Conservation (phyloP, 176 grass and related monocot genomes). For the Canna indica region DNA sequence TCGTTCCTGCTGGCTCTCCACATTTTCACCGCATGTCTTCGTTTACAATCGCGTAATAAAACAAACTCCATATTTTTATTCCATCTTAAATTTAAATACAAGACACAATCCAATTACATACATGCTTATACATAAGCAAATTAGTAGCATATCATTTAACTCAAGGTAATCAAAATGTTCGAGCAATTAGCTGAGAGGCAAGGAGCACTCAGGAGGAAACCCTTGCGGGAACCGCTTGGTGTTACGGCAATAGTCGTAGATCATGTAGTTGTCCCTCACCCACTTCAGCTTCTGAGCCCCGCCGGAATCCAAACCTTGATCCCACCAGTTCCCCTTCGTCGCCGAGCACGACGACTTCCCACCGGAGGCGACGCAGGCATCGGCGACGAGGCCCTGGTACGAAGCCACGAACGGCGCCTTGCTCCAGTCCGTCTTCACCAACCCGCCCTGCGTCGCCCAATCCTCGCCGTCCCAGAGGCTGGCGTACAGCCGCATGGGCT, state of each 20-base stretch:
- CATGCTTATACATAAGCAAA: too few species aligned
- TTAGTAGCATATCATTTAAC: too few species aligned
- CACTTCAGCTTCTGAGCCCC: constrained; percentile 21
- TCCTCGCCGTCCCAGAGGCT: constrained; percentile 18
- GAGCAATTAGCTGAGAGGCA: background rate
- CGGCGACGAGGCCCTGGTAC: background rate
- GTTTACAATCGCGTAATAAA: too few species aligned
- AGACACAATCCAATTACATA: too few species aligned
- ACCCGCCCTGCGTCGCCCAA: constrained; percentile 7
- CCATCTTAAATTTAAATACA: too few species aligned
- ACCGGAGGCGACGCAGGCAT: constrained; percentile 6
- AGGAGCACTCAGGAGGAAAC: constrained; percentile 28
- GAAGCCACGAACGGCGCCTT: constrained; percentile 4
- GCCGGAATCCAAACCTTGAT: constrained; percentile 1
- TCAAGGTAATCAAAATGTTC: too few species aligned
- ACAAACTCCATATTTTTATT: too few species aligned
- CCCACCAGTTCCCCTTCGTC: constrained; percentile 22
- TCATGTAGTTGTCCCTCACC: constrained; percentile 28
- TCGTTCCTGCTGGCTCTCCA: too few species aligned
- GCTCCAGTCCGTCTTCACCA: constrained; percentile 7
- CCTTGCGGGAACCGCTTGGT: constrained; percentile 20
- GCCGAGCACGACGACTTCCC: background rate
- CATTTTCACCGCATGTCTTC: too few species aligned
- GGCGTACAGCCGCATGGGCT: constrained; percentile 7
- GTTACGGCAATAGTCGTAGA: constrained; percentile 42